Evolutionary conservation across 768 basidiomycete species (phyloP), one percentile per base, ranked within the genome.

Genomic region (Scleroderma bovista): DNA sequence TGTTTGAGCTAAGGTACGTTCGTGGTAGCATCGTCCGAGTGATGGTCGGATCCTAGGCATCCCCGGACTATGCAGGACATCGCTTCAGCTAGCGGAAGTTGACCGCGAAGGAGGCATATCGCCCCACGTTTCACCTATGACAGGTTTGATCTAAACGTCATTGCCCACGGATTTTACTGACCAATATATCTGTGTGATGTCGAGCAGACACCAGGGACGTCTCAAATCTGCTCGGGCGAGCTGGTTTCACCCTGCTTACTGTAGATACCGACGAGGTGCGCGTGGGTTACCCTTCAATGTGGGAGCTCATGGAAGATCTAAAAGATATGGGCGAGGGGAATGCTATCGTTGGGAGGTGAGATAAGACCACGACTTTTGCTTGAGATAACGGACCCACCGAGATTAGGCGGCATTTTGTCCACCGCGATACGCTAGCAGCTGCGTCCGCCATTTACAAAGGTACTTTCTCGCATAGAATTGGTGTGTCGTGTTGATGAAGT

Each of bases 101-200:
- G 95, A 99, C 60, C 81, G 93, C 9, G 86, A 95, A 66, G 96
- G 96, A 7, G 96, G 96, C 1, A 87, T 99, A 47, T 93, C 93
- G n/a, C 93, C 94, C 6, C 88, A 92, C 50, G 69, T 99, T 32
- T 98, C 95, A 1, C 96, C 96, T 1, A 98, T 99, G 96, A 93
- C 94, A 53, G 89, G 94, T 93, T 50, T 26, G 76, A 57, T 17
- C 36, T 17, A 15, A 16, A 44, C 19, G 11, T 44, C 41, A 11
- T 7, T 3, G 9, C 41, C 6, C 8, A 43, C 10, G 6, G 13
- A 26, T 23, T 23, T 10, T 26, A 26, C 9, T 43, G 41, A 43
- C 9, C 13, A 16, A 17, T 29, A 23, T 20, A 3, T 16, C n/a
- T 17, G 24, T 9, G 40, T 22, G 19, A 41, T 23, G 20, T 22